Evolutionary conservation across 495 filamentous ascomycete species (phyloP), one percentile per base, ranked within the genome.

Genomic region (Neurospora cerealis): DNA sequence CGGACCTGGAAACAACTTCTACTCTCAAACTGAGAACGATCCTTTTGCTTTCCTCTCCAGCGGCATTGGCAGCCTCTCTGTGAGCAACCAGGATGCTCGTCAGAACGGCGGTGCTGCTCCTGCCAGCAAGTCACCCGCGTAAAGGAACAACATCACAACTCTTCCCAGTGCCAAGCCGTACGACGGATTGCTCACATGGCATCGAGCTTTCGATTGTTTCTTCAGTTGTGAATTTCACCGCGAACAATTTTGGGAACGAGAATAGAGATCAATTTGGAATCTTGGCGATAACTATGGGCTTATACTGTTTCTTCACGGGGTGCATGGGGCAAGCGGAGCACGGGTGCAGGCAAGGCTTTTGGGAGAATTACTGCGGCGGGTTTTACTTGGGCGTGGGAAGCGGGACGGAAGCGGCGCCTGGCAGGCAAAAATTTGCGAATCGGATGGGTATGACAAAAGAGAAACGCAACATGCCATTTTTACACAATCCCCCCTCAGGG

Each of bases 31-130:
- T 6, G 88, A 91, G 70, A 90, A 85, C 72, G 94, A 96, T 76
- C 94, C 94, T 15, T 97, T 98, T 78, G 92, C 93, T 39, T 98
- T 97, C 85, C 88, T 98, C 72, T 93, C 93, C 9, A 86, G 89
- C 2, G 93, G 93, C 8, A 89, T 98, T 19, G 91, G 93, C 69
- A 89, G 91, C 46, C 84, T 98, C 72, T 91, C 91, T 13, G 92
- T 97, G 79, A 90, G 90, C 76, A 93, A 95, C 77, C 91, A 94
- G 77, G 93, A 93, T 78, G 88, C 89, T 77, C 89, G 93, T 72
- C 92, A 94, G 76, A 96, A 96, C 77, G 93, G 93, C 44, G 85
- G 88, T 21, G 85, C 84, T n/a, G 85, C 83, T 39, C 85, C 86
- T 54, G 84, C 86, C 13, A 91, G 81, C 86, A 92, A 92, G 80